A percentile compares a stretch with the other conserved stretches of the same genome.
Conservation (phyloP, 2,329 filamentous ascomycete species). For the Nannizziopsis barbatae region DNA sequence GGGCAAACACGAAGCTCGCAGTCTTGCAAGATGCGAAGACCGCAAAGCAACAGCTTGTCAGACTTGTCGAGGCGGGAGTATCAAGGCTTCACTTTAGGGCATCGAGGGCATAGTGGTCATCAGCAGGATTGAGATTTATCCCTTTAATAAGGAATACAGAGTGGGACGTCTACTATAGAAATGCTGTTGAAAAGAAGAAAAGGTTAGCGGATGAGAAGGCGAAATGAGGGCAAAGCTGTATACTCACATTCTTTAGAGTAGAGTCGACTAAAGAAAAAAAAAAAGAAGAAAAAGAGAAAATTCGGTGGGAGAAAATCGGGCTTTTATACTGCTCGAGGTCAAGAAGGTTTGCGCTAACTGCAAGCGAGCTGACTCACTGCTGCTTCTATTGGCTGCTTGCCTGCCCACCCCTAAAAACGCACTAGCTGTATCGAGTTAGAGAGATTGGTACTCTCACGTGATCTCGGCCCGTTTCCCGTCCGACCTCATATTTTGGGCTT, state of each 20-base stretch:
- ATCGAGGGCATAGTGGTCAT: constrained; percentile 76
- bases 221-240: constrained; percentile 5
- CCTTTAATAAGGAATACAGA: constrained; percentile 88
- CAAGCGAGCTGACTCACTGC: not conserved
- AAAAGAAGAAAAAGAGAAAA: constrained; percentile 7
- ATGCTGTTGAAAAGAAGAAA: constrained; percentile 42
- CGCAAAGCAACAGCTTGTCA: constrained; percentile 3
- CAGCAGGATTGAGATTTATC: constrained; percentile 87
- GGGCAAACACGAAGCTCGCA: constrained; percentile 27
- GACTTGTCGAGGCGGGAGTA: constrained; percentile 34
- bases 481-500: no score
- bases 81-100: constrained; percentile 73
- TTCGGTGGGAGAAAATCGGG: not conserved
- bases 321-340: constrained; percentile 1
- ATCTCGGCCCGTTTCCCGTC: no score
- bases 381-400: not conserved
- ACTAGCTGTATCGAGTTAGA: no score
- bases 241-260: constrained; percentile 18
- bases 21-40: constrained; percentile 20
- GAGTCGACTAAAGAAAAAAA: constrained; percentile 14
- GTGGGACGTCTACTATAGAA: constrained; percentile 92
- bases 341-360: not conserved
- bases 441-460: no score
- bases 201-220: constrained; percentile 11
- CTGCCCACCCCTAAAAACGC: no score